Percentiles rank a stretch among this genome's conserved stretches.
Conservation (phyloP, 164 flowering plant genomes). For the Platanus orientalis region DNA sequence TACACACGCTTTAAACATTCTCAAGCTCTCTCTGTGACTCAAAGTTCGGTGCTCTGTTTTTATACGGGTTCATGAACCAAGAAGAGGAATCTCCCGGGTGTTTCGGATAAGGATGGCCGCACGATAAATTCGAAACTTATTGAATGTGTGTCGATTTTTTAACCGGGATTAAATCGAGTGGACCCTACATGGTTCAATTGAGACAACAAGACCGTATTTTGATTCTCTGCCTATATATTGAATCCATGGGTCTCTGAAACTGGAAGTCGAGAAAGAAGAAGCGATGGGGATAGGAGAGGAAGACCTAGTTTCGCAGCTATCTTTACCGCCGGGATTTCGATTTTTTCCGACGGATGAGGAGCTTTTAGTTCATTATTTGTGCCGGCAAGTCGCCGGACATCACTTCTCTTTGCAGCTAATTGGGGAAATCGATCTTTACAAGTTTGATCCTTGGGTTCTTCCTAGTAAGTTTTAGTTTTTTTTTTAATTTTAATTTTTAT, state of each 20-base stretch:
- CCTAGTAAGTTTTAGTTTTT: slow-evolving; percentile 21
- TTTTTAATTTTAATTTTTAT: background rate
- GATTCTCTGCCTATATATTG: slow-evolving; percentile 3
- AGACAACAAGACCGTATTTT: background rate
- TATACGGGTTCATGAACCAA: slow-evolving; percentile 32
- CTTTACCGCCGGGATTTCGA: slow-evolving; percentile 36
- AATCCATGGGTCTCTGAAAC: background rate
- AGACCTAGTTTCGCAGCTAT: slow-evolving; percentile 22
- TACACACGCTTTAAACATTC: background rate
- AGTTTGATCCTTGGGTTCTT: slow-evolving; percentile 32
- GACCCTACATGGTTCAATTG: slow-evolving; percentile 4
- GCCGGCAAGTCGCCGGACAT: slow-evolving; percentile 28
- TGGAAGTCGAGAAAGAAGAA: background rate
- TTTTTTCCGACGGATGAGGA: slow-evolving; percentile 40
- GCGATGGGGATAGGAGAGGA: slow-evolving; percentile 19
- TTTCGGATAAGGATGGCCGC: slow-evolving; percentile 33
- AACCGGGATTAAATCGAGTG: slow-evolving; percentile 14
- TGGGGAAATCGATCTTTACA: slow-evolving; percentile 32
- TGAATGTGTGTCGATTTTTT: slow-evolving; percentile 19
- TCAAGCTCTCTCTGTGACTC: background rate
- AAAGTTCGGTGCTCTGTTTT: slow-evolving; percentile 1
- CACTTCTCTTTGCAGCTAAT: slow-evolving; percentile 23
- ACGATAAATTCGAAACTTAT: slow-evolving; percentile 7
- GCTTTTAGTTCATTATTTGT: slow-evolving; percentile 29
- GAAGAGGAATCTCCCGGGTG: background rate